Evolutionary conservation across 495 filamentous ascomycete species (phyloP), one percentile per base, ranked within the genome.

Genomic region (Podospora appendiculata): DNA sequence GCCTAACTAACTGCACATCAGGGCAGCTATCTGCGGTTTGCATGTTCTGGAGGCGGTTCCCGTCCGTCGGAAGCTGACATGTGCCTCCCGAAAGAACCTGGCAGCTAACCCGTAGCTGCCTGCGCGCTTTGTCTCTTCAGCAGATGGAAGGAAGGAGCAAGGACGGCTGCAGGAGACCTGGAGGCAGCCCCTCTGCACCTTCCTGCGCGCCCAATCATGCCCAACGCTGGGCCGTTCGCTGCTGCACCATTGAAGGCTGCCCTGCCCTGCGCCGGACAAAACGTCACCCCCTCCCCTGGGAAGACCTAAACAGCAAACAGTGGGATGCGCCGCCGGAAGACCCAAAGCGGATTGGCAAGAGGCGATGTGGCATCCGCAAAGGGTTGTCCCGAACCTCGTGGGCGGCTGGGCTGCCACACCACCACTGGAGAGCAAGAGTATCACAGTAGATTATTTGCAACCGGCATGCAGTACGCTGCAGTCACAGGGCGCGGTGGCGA

Each of bases 121-220:
- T 5, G 25, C 25, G 2, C 25, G 25, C 25, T 25, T 25, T 25
- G 25, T 25, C 25, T 25, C 25, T 5, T 25, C 25, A 25, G 5
- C 25, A 25, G 25, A 25, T 25, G 2, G 25, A 25, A 25, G 25
- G 25, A 25, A 25, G 25, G 25, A 25, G 25, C 25, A 25, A 25
- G 25, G 25, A 25, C 14, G 8, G 12, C 47, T 45, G 25, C 19
- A 50, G 41, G 32, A 18, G 16, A 42, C 41, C 13, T 14, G 7
- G 41, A 8, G 6, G 46, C 25, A 13, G 11, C 47, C 57, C 48
- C 47, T 45, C 18, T 44, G 41, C 1, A 25, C 32, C 13, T 39
- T 40, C 39, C 19, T 41, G n/a, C 13, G 38, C 25, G 53, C 62
- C 62, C 62, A 65, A 65, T 60, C 55, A 60, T 54, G 55, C 52